phyloP scores from a whole-genome alignment of 306 rosid species.

The Astragalus glycyphyllos region DNA sequence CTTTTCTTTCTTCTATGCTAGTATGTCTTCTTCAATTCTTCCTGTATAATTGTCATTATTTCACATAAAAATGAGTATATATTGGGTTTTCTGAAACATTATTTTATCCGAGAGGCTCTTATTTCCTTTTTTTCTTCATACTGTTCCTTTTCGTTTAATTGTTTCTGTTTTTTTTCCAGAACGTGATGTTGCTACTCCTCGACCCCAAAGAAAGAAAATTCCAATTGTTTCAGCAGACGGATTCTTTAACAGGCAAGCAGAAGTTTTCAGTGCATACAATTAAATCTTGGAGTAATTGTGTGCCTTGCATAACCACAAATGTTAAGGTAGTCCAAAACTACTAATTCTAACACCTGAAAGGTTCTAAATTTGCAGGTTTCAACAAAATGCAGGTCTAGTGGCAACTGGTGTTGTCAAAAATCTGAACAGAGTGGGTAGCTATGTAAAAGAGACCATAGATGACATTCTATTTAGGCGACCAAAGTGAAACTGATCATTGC shows the following conservation, averaged over 20 bases:
- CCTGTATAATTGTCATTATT: background rate
- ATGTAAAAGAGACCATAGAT: conserved; percentile 64
- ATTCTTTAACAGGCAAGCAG: conserved; percentile 77
- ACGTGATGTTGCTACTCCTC: conserved; percentile 54
- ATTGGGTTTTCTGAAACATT: background rate
- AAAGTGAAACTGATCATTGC: conserved; percentile 49
- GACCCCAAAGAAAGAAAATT: conserved; percentile 60
- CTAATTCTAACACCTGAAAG: conserved; percentile 29
- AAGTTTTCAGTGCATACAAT: conserved; percentile 5
- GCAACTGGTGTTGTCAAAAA: conserved; percentile 82
- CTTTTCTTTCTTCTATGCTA: conserved; percentile 2
- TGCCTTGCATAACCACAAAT: background rate
- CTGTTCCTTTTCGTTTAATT: background rate
- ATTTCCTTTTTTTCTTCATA: background rate
- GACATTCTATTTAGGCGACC: conserved; percentile 78
- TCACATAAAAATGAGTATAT: background rate
- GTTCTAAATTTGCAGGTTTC: conserved; percentile 61
- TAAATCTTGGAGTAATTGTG: background rate
- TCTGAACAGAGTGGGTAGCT: conserved; percentile 71
- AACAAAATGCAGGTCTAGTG: conserved; percentile 77
- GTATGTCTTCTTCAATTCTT: background rate
- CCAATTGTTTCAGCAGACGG: conserved; percentile 59
- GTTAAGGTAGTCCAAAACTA: background rate
- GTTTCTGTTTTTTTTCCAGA: conserved; percentile 47
- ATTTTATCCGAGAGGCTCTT: conserved; percentile 18